These are phyloP conservation scores for Casuarina glauca DNA, from an alignment of 306 rosid species.

Conservation along the genomic window DNA sequence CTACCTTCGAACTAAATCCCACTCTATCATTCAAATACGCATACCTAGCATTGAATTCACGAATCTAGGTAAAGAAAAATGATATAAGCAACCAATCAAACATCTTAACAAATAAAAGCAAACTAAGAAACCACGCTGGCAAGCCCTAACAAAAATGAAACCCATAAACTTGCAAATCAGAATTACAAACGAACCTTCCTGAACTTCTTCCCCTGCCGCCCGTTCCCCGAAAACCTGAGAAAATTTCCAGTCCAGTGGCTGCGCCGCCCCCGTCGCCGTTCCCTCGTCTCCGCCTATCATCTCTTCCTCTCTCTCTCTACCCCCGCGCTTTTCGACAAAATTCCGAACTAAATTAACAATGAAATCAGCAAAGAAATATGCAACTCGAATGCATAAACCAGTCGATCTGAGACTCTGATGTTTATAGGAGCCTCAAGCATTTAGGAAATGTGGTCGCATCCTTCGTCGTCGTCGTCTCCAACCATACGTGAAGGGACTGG, in stretches of 20 bases:
- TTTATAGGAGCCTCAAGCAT: constrained; percentile 24
- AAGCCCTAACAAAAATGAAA: constrained; percentile 6
- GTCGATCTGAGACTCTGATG: constrained; percentile 40
- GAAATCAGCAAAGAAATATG: neutral
- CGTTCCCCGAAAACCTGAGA: constrained; percentile 66
- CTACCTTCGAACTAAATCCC: neutral
- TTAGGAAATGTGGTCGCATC: constrained; percentile 29
- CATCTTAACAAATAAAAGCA: neutral
- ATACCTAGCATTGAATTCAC: constrained; percentile 5
- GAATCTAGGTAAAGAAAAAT: constrained; percentile 3
- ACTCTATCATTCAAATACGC: neutral
- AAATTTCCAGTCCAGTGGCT: constrained; percentile 56
- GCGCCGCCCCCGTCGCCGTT: constrained; percentile 22
- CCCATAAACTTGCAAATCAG: constrained; percentile 13
- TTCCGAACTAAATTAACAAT: neutral
- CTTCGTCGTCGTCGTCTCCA: constrained; percentile 32
- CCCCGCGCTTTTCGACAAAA: neutral
- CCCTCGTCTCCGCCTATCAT: constrained; percentile 43
- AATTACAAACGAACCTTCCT: constrained; percentile 46
- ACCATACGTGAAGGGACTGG: constrained; percentile 11
- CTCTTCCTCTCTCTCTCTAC: neutral
- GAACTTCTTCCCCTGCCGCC: constrained; percentile 64
- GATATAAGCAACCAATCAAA: neutral
- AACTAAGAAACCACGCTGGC: neutral
- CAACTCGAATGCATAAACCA: constrained; percentile 37